These are phyloP conservation scores for Saccharomycopsis sp. DNA, from an alignment of 805 yeast genomes.

Conservation along the genomic window DNA sequence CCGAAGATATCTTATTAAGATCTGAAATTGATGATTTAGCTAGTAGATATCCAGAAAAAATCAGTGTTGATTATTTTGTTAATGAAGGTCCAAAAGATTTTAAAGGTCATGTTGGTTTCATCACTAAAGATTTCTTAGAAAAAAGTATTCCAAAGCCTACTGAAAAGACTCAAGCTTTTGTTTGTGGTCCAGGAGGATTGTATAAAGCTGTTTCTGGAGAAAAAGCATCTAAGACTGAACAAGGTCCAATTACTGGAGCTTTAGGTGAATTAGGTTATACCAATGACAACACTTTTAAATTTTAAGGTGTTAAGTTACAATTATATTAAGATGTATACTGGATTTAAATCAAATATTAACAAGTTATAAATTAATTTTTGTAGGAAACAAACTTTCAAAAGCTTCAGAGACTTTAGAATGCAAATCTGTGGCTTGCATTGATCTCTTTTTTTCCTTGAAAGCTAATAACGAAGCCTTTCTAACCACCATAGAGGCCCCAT, in stretches of 20 bases:
- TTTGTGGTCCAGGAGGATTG: constrained; percentile 94
- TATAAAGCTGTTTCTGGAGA: constrained; percentile 81
- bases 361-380: constrained; percentile 4
- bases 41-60: constrained; percentile 62
- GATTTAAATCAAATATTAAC: no score
- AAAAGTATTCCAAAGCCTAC: constrained; percentile 54
- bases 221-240: constrained; percentile 80
- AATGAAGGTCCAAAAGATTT: constrained; percentile 44
- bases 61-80: constrained; percentile 68
- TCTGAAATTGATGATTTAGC: constrained; percentile 64
- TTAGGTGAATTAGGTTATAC: constrained; percentile 81
- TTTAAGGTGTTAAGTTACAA: no score
- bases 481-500: constrained; percentile 61
- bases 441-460: constrained; percentile 51
- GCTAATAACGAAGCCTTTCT: constrained; percentile 59
- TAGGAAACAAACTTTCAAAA: constrained; percentile 36
- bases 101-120: constrained; percentile 57
- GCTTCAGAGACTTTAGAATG: constrained; percentile 59
- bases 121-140: constrained; percentile 62
- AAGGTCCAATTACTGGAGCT: constrained; percentile 88
- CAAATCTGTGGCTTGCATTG: constrained; percentile 80
- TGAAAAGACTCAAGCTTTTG: constrained; percentile 64
- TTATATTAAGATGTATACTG: no score
- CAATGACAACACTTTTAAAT: constrained; percentile 84
- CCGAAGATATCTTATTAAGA: constrained; percentile 73